Percentiles rank a stretch among this genome's conserved stretches.
Conservation (phyloP, 768 basidiomycete genomes). For the Mycena latifolia region DNA sequence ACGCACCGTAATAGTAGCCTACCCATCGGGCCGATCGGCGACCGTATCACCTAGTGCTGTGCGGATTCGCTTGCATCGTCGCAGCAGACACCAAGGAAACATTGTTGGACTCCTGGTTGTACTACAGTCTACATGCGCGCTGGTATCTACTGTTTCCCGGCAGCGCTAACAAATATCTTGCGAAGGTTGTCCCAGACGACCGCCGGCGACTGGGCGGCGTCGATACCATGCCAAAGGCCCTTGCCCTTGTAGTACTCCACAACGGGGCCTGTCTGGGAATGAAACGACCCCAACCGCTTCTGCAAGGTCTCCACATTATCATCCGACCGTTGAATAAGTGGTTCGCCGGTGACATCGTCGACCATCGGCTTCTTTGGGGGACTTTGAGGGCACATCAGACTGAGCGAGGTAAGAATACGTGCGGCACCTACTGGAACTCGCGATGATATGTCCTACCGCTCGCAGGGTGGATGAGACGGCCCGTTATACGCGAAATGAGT, state of each 20-base stretch:
- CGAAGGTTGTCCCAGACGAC: slow-evolving; percentile 91
- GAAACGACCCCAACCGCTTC: slow-evolving; percentile 91
- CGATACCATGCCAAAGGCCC: slow-evolving; percentile 90
- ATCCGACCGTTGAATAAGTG: slow-evolving; percentile 96
- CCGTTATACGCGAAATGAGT: slow-evolving; percentile 97
- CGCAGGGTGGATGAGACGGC: slow-evolving; percentile 90
- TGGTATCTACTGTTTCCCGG: slow-evolving; percentile 54
- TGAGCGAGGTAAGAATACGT: not conserved
- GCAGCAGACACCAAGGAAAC: slow-evolving; percentile 30
- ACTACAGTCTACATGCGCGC: slow-evolving; percentile 8
- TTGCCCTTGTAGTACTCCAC: slow-evolving; percentile 96
- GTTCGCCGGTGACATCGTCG: slow-evolving; percentile 96
- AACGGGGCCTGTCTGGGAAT: slow-evolving; percentile 95
- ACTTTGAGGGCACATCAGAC: slow-evolving; percentile 56
- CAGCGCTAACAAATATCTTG: slow-evolving; percentile 64
- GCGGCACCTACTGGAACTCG: slow-evolving; percentile 85
- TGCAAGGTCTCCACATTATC: slow-evolving; percentile 96
- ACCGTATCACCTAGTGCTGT: not conserved
- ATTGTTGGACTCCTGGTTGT: slow-evolving; percentile 11
- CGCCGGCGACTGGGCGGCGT: slow-evolving; percentile 93
- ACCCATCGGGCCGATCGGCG: not conserved
- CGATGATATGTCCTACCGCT: slow-evolving; percentile 95
- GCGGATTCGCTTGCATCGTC: slow-evolving; percentile 13
- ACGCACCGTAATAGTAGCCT: not conserved
- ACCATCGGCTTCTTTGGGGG: slow-evolving; percentile 96